Base-by-base conservation (phyloP, 257 asterid genomes). In the Nicotiana sylvestris region DNA sequence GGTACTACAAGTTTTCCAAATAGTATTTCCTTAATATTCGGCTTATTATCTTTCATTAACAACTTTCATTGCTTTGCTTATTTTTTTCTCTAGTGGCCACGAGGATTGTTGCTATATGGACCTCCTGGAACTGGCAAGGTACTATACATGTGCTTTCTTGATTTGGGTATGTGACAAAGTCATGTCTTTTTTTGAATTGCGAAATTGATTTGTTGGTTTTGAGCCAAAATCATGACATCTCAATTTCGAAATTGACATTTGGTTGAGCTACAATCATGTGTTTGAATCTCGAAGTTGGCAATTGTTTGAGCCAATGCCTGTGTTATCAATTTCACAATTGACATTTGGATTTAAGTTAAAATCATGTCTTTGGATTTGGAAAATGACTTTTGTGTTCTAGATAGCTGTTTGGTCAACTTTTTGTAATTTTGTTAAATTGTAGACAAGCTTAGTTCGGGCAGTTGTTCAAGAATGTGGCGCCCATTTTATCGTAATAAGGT, bases 121-220 rank as follows among this genome's bases (percentile, higher is more conserved):
- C 99, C 99, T 56, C 94, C 98, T 0, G 99, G 99, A 78, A 94
- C 99, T 18, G 99, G 99, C 79, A 96, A 96, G 98, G 99, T 95
- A 87, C 81, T 76, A 9, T 65, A 66, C 33, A 27, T 46, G 32
- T 30, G 0, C 25, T 18, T 29, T 35, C 78, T 81, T 81, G 67
- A 51, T 66, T 70, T 49, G 29, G 25, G 16, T 29, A 3, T 39
- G 78, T 10, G 55, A 43, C 65, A 66, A 81, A 66, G 51, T 46
- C 21, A 37, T 65, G 61, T 30, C 33, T 39, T 39, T 37, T 25
- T 74, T 74, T 25, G 4, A 74, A 16, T 74, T 74, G 49, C 16
- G 0, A 49, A 74, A 7, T 1, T 12, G 43, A 49, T 62, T 27
- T 49, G 0, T 74, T 2, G 15, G 25, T 72, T 72, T 72, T 72